phyloP scores from a whole-genome alignment of 2,329 filamentous ascomycete genomes.

The Tolypocladium paradoxum region DNA sequence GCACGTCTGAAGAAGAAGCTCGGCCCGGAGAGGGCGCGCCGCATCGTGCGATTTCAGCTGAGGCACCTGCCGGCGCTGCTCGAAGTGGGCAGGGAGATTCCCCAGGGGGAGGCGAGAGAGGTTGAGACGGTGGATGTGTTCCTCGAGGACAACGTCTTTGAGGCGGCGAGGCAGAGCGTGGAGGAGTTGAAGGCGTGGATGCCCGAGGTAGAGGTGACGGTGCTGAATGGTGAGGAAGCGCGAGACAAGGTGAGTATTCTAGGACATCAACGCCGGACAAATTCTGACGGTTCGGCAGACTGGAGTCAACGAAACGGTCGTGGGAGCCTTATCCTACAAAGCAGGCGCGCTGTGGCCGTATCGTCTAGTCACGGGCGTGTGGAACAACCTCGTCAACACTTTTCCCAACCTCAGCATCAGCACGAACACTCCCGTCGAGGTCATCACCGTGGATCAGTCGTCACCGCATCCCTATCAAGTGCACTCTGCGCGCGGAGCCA shows the following conservation, averaged over 20 bases:
- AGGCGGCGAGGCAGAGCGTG: conserved; percentile 19
- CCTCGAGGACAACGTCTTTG: conserved; percentile 24
- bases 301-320: conserved; percentile 20
- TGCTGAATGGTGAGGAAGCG: conserved; percentile 24
- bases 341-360: conserved; percentile 42
- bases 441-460: conserved; percentile 9
- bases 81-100: conserved; percentile 25
- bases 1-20: conserved; percentile 17
- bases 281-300: too few species aligned
- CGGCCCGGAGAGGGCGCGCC: conserved; percentile 25
- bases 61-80: conserved; percentile 27
- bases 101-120: conserved; percentile 27
- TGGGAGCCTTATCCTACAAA: conserved; percentile 31
- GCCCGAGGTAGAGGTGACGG: conserved; percentile 25
- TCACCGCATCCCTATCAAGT: conserved; percentile 26
- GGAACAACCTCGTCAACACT: conserved; percentile 26
- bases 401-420: conserved; percentile 25
- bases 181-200: conserved; percentile 23
- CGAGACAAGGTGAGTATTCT: conserved; percentile 18
- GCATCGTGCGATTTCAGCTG: conserved; percentile 32
- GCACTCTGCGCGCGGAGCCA: conserved; percentile 30
- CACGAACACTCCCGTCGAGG: conserved; percentile 25
- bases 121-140: conserved; percentile 38
- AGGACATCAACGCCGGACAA: too few species aligned
- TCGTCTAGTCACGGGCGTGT: conserved; percentile 34